These are phyloP conservation scores for Zychaea mexicana DNA, from an alignment of 371 early-diverging fungal species.

Conservation along the genomic window DNA sequence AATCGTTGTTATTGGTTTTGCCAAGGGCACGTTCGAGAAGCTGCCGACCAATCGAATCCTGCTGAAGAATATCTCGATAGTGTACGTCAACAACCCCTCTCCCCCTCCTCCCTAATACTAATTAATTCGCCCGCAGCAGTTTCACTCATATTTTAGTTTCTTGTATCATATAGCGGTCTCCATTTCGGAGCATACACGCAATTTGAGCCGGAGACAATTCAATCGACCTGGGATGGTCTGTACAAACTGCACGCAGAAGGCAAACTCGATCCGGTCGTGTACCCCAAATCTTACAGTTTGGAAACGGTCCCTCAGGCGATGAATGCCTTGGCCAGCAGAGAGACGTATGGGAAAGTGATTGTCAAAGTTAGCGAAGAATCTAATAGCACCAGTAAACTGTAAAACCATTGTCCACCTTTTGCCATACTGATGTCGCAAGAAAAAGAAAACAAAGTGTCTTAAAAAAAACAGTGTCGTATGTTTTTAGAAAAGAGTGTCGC, in stretches of 20 bases:
- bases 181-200: conserved; percentile 74
- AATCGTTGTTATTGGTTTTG: conserved; percentile 86
- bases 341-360: conserved; percentile 82
- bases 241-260: conserved; percentile 61
- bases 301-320: conserved; percentile 69
- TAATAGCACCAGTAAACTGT: conserved; percentile 27
- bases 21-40: conserved; percentile 81
- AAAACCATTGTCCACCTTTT: too few species aligned
- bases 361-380: conserved; percentile 28
- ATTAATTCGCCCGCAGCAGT: too few species aligned
- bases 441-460: too few species aligned
- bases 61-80: conserved; percentile 77
- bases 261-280: conserved; percentile 69
- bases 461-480: too few species aligned
- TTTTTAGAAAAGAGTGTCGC: too few species aligned
- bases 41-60: conserved; percentile 80
- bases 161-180: conserved; percentile 14
- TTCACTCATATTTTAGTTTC: not conserved
- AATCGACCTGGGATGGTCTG: conserved; percentile 69
- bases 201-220: conserved; percentile 61
- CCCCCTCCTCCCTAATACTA: not conserved
- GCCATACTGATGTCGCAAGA: too few species aligned
- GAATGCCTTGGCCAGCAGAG: conserved; percentile 64
- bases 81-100: conserved; percentile 26
- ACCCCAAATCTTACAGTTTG: conserved; percentile 65